Percentiles rank a stretch among this genome's conserved stretches.
Evolutionary conservation across 2,329 filamentous ascomycete genomes (phyloP).

Genomic region (Bipolaris bicolor): DNA sequence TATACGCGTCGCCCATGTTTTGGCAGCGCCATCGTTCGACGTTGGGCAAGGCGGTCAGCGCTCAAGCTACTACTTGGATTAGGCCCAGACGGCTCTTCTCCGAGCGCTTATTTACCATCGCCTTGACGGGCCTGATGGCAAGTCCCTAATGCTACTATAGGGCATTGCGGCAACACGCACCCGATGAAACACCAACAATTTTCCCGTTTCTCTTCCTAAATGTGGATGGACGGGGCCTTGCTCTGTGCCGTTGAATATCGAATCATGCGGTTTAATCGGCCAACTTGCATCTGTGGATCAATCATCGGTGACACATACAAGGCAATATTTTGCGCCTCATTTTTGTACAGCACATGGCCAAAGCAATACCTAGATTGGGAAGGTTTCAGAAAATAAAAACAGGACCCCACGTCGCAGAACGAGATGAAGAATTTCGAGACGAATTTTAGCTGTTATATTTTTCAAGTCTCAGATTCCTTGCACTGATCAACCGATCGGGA

Average conservation of each 20-base stretch:
- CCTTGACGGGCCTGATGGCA: not conserved
- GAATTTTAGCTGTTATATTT: not conserved
- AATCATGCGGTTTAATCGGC: conserved; percentile 1
- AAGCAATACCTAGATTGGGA: conserved; percentile 1
- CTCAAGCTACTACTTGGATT: not conserved
- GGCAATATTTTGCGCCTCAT: not conserved
- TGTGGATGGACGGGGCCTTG: conserved; percentile 1
- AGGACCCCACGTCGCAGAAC: not conserved
- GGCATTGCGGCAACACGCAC: not conserved
- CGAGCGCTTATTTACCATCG: conserved; percentile 2
- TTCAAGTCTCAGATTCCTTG: not conserved
- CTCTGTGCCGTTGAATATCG: not conserved
- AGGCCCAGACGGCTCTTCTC: not conserved
- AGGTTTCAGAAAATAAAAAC: not conserved
- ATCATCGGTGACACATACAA: not conserved
- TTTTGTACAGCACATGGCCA: not conserved
- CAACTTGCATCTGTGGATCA: conserved; percentile 9
- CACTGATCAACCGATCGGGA: not conserved
- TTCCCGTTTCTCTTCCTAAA: not conserved
- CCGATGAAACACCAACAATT: conserved; percentile 11
- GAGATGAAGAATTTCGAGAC: not conserved
- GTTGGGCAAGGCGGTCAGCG: not conserved
- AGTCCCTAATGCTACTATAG: not conserved
- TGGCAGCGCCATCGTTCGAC: not conserved
- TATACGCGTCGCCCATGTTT: not conserved